Conservation (phyloP, 2,329 filamentous ascomycete species). For the Ophiostoma angusticollis region DNA sequence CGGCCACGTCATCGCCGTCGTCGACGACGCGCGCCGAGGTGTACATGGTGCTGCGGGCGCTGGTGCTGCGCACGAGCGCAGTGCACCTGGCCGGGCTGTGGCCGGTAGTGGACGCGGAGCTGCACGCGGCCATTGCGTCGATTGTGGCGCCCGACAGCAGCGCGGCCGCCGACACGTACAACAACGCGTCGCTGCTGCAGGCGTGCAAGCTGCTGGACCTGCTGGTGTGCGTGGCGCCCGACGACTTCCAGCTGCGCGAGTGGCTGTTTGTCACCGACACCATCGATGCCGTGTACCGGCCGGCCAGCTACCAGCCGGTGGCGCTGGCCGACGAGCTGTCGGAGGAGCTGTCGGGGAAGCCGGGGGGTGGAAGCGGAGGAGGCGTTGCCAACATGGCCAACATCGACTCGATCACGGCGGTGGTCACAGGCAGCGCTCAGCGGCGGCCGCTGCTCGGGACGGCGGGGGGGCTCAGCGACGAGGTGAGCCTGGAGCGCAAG, state of each 20-base stretch:
- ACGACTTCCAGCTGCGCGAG: slow-evolving; percentile 96
- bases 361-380: not conserved
- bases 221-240: slow-evolving; percentile 72
- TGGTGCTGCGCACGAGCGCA: slow-evolving; percentile 66
- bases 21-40: slow-evolving; percentile 80
- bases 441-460: slow-evolving; percentile 39
- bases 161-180: slow-evolving; percentile 56
- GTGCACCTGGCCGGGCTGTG: slow-evolving; percentile 75
- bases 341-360: slow-evolving; percentile 40
- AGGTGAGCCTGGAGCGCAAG: slow-evolving; percentile 44
- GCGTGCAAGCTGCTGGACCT: slow-evolving; percentile 88
- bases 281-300: slow-evolving; percentile 85
- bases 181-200: slow-evolving; percentile 65
- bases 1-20: slow-evolving; percentile 79
- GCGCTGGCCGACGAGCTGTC: slow-evolving; percentile 55
- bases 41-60: slow-evolving; percentile 73
- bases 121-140: slow-evolving; percentile 67
- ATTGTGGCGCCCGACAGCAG: slow-evolving; percentile 56
- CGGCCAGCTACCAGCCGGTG: slow-evolving; percentile 52
- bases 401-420: slow-evolving; percentile 25
- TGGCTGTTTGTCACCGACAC: slow-evolving; percentile 98
- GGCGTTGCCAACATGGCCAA: slow-evolving; percentile 11
- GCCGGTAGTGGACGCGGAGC: slow-evolving; percentile 78
- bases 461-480: slow-evolving; percentile 39
- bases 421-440: slow-evolving; percentile 23